These are phyloP conservation scores for Phlegmacium glaucopus DNA, from an alignment of 768 basidiomycete species.

Conservation along the genomic window DNA sequence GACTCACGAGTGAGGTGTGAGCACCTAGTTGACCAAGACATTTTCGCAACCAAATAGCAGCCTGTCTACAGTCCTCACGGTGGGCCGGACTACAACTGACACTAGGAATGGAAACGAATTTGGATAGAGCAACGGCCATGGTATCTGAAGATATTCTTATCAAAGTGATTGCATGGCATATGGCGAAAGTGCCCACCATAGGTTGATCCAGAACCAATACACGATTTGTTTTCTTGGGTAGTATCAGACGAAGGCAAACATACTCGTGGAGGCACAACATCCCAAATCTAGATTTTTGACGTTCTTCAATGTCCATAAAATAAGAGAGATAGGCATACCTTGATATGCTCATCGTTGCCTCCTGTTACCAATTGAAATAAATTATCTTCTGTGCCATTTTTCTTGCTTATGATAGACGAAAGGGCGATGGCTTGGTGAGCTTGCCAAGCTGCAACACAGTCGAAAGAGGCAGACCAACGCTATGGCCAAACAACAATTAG, in stretches of 20 bases:
- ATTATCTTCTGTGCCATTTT: slow-evolving; percentile 21
- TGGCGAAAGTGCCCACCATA: slow-evolving; percentile 15
- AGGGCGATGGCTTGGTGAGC: slow-evolving; percentile 83
- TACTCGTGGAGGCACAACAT: slow-evolving; percentile 32
- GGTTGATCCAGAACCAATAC: slow-evolving; percentile 21
- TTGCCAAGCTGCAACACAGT: slow-evolving; percentile 79
- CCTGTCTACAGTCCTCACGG: slow-evolving; percentile 88
- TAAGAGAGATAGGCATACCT: slow-evolving; percentile 40
- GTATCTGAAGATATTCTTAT: slow-evolving; percentile 45
- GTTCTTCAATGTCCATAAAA: background rate
- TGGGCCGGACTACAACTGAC: slow-evolving; percentile 67
- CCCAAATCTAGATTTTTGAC: slow-evolving; percentile 46
- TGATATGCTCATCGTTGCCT: slow-evolving; percentile 82
- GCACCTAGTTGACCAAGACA: slow-evolving; percentile 88
- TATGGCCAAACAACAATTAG: slow-evolving; percentile 22
- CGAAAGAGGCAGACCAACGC: slow-evolving; percentile 83
- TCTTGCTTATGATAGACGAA: slow-evolving; percentile 61
- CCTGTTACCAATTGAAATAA: slow-evolving; percentile 63
- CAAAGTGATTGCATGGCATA: background rate
- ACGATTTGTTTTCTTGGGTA: slow-evolving; percentile 12
- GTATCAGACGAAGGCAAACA: slow-evolving; percentile 14
- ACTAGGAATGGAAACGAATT: slow-evolving; percentile 86
- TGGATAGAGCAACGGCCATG: slow-evolving; percentile 74
- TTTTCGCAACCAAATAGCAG: slow-evolving; percentile 89
- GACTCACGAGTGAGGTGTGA: slow-evolving; percentile 63